Evolutionary conservation across 768 basidiomycete species (phyloP).

Genomic region (Mycena filopes): DNA sequence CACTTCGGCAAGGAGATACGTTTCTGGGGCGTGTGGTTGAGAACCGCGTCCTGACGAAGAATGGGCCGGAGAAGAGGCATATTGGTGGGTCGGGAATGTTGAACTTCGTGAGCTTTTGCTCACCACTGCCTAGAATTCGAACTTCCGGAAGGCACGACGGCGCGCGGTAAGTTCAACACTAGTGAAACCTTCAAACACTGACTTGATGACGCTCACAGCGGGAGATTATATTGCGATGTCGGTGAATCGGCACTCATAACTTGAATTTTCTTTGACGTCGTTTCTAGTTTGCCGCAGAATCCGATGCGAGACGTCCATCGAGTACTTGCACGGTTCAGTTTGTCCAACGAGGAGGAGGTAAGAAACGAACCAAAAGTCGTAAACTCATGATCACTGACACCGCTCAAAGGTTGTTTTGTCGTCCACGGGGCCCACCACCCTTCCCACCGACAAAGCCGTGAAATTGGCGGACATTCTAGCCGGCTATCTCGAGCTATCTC

Average conservation of each 20-base stretch:
- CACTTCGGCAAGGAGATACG: constrained; percentile 50
- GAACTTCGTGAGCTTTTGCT: not conserved
- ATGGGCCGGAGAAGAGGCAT: constrained; percentile 53
- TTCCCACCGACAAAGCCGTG: too few species aligned
- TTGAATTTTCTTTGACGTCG: not conserved
- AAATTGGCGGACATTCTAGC: too few species aligned
- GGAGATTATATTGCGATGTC: constrained; percentile 36
- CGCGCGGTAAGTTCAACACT: constrained; percentile 33
- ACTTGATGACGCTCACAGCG: constrained; percentile 32
- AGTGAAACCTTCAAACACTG: not conserved
- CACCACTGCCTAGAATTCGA: constrained; percentile 44
- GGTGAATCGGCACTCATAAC: not conserved
- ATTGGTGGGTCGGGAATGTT: constrained; percentile 52
- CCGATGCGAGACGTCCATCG: constrained; percentile 50
- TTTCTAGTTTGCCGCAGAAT: constrained; percentile 51
- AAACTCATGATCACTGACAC: too few species aligned
- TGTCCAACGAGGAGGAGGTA: too few species aligned
- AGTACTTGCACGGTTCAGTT: constrained; percentile 47
- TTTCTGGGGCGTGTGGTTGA: constrained; percentile 51
- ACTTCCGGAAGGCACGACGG: constrained; percentile 50
- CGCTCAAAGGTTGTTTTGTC: too few species aligned
- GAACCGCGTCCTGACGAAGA: constrained; percentile 51
- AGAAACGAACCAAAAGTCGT: constrained; percentile 55
- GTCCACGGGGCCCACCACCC: too few species aligned
- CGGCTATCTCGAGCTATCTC: too few species aligned